Base-by-base conservation (phyloP, 225 moss, liverwort and hornwort genomes). In the Anthoceros angustus region DNA sequence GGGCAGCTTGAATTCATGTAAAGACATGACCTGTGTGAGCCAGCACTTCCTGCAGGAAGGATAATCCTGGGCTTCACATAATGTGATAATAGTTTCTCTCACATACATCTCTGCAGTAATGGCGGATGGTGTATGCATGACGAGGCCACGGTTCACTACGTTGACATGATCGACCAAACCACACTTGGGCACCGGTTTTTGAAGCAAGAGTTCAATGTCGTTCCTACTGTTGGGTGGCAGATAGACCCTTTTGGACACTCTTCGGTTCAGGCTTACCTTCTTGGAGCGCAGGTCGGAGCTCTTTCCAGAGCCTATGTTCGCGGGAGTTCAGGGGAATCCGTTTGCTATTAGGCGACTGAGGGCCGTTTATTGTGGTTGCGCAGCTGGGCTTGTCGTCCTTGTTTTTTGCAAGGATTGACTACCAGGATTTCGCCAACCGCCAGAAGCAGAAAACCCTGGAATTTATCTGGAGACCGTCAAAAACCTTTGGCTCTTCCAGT, bases 161-260 rank as follows among this genome's bases (percentile, higher is more conserved):
- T 89, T 25, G 98, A 92, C 73, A 92, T 89, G 75, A 82, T 98
- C 20, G 98, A 92, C 75, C 92, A 98, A 71, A 98, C 86, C 39
- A 87, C 92, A 10, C 70, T 91, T 63, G 98, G 98, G 41, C 98
- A 98, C 75, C 87, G 98, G 25, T 89, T 77, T 60, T 81, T 98
- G 62, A 80, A 87, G 83, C 72, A 89, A 42, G 85, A 92, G 66
- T 92, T 98, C 67, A 77, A 81, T 63, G 81, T 77, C 62, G 62
- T 73, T 70, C 98, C 98, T 45, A 78, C 87, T 67, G 77, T 88
- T 64, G 92, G 92, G 25, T 98, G 98, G 98, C 98, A 98, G 68
- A 84, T 98, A 61, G 98, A 98, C 71, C 85, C 92, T 41, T 98
- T 92, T 67, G 92, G 98, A 66, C 98, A 98, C 78, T 98, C 98